Base-by-base conservation (phyloP, 2,329 filamentous ascomycete species). In the Lecanicillium sp. region DNA sequence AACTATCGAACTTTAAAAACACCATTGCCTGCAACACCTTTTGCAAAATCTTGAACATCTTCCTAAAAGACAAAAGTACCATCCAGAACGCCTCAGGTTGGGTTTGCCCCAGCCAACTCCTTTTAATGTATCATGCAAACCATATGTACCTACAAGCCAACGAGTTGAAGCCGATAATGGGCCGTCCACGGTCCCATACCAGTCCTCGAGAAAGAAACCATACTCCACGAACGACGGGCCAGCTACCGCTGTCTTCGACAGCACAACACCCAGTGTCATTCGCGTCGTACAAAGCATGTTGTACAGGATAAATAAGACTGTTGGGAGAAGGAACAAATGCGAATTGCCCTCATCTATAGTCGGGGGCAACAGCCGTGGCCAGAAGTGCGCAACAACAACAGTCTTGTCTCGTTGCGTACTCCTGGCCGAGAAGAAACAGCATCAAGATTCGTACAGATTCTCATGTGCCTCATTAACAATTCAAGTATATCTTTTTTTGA, bases 71-170 rank as follows among this genome's bases (percentile, higher is more conserved):
- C 22, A 6, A 25, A 33, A 11, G 11, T 17, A 16, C 30, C 30
- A 11, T 33, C 30, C 30, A 33, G 30, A 33, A 33, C 30, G 30
- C 30, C 30, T 13, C 18, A 18, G 30, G 30, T 18, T 15, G 18
- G 30, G 18, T 33, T 18, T 15, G 15, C 18, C 34, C 29, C 17
- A n/a, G 29, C 38, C 33, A 33, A 41, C 34, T 41, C 33, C 38
- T 41, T 41, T 41, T 41, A 11, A 28, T 20, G n/a, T 25, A 25
- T 25, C 22, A 25, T 25, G 22, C 22, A 25, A 25, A 25, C 6
- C 11, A 25, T 25, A 25, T 25, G 22, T 25, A 25, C 22, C 11
- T n/a, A n/a, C n/a, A 25, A 25, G 11, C 22, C 22, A 6, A 25
- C 22, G 7, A 25, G 22, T 25, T 11, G 22, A 7, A 11, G 22